Evolutionary conservation across 495 filamentous ascomycete genomes (phyloP).

Genomic region (Hypoxylon cercidicola): DNA sequence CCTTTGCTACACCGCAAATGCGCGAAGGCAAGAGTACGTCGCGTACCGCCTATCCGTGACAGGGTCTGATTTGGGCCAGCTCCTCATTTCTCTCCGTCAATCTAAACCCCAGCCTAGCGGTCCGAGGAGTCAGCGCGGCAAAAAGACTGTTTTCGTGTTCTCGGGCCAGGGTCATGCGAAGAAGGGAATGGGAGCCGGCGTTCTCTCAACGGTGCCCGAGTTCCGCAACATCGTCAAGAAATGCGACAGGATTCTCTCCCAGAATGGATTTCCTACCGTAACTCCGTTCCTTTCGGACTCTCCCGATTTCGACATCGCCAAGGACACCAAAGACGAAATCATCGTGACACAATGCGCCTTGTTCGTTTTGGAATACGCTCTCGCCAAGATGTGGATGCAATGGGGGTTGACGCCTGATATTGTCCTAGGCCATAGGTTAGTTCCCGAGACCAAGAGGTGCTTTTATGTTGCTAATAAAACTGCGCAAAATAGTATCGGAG

Average conservation of each 20-base stretch:
- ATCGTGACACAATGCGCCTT: constrained; percentile 54
- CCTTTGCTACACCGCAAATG: constrained; percentile 36
- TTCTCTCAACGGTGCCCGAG: constrained; percentile 20
- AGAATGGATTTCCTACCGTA: constrained; percentile 16
- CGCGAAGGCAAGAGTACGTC: constrained; percentile 25
- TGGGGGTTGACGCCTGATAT: constrained; percentile 50
- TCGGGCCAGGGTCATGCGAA: constrained; percentile 35
- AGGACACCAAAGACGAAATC: constrained; percentile 36
- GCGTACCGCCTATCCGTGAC: constrained; percentile 13
- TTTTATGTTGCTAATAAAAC: background rate
- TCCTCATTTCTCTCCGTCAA: constrained; percentile 11
- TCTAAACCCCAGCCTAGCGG: background rate
- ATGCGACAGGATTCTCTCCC: constrained; percentile 33
- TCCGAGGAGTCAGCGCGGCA: background rate
- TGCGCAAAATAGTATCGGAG: constrained; percentile 11
- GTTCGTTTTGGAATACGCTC: constrained; percentile 62
- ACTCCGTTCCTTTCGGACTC: constrained; percentile 10
- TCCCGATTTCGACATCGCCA: background rate
- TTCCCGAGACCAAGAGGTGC: background rate
- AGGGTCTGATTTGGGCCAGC: constrained; percentile 9
- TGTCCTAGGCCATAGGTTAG: constrained; percentile 62
- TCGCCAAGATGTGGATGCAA: constrained; percentile 59
- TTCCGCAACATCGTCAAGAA: constrained; percentile 15
- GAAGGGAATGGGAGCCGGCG: constrained; percentile 26
- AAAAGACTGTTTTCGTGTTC: constrained; percentile 31